Conservation (phyloP, 345 rosid genomes). For the Eucalyptus rudis region DNA sequence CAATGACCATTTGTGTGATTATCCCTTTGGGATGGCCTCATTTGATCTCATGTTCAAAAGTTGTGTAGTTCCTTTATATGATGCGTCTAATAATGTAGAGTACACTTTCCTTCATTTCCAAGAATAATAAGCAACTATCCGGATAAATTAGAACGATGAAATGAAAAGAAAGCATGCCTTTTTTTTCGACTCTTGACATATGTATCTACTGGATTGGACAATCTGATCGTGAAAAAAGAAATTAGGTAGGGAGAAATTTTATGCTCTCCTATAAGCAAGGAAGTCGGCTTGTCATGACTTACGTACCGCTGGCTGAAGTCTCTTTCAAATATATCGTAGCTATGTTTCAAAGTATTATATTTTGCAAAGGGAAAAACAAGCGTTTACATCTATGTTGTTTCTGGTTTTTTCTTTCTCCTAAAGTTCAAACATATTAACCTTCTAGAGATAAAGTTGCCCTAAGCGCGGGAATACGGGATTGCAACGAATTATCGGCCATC, state of each 20-base stretch:
- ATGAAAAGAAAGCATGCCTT: neutral
- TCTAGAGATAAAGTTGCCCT: neutral
- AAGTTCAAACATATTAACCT: neutral
- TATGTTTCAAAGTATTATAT: neutral
- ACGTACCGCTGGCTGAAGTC: neutral
- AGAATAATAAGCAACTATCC: neutral
- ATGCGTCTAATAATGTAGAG: neutral
- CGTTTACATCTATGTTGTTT: neutral
- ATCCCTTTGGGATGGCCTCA: neutral
- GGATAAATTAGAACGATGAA: accelerated
- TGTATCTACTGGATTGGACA: neutral
- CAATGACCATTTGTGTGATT: accelerated
- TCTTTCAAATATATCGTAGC: neutral
- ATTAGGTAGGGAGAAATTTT: neutral
- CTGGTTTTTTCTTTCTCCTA: neutral
- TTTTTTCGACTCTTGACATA: neutral
- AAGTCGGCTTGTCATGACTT: neutral
- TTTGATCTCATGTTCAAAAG: neutral
- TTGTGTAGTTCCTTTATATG: neutral
- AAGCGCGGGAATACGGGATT: neutral
- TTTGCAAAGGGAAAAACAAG: neutral
- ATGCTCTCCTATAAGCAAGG: neutral
- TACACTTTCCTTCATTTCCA: neutral
- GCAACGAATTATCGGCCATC: accelerated
- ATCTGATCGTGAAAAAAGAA: neutral